Percentiles rank a stretch among this genome's conserved stretches.
These are phyloP conservation scores for Schwanniomyces etchellsii DNA, from an alignment of 1,139 yeast species.

Conservation along the genomic window DNA sequence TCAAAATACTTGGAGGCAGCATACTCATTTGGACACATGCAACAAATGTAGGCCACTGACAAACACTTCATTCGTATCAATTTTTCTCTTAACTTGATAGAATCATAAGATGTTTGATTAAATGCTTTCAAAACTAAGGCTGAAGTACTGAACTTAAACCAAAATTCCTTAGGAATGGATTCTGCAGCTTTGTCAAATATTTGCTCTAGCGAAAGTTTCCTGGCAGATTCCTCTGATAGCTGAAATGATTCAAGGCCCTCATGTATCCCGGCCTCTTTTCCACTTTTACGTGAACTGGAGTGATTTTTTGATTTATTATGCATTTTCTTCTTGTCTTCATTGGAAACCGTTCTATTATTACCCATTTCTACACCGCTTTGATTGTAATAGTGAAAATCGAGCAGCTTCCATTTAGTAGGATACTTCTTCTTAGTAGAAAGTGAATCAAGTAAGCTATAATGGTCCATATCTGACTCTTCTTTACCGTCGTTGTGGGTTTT, in stretches of 20 bases:
- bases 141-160: conserved; percentile 60
- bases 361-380: conserved; percentile 1
- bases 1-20: conserved; percentile 66
- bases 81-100: conserved; percentile 50
- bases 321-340: conserved; percentile 7
- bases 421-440: conserved; percentile 39
- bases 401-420: conserved; percentile 54
- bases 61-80: conserved; percentile 61
- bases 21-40: conserved; percentile 47
- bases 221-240: conserved; percentile 44
- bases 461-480: conserved; percentile 22
- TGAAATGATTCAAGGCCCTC: conserved; percentile 46
- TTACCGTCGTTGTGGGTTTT: neutral
- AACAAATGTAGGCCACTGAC: conserved; percentile 53
- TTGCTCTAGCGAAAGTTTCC: conserved; percentile 52
- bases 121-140: conserved; percentile 72
- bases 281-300: conserved; percentile 4
- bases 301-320: conserved; percentile 7
- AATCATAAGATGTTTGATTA: conserved; percentile 49
- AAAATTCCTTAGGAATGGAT: conserved; percentile 54
- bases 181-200: conserved; percentile 57
- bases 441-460: conserved; percentile 51
- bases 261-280: neutral
- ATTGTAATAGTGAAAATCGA: conserved; percentile 54
- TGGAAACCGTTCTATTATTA: conserved; percentile 2